Conservation (phyloP, 2,329 filamentous ascomycete species). For the Neofusicoccum sp. region DNA sequence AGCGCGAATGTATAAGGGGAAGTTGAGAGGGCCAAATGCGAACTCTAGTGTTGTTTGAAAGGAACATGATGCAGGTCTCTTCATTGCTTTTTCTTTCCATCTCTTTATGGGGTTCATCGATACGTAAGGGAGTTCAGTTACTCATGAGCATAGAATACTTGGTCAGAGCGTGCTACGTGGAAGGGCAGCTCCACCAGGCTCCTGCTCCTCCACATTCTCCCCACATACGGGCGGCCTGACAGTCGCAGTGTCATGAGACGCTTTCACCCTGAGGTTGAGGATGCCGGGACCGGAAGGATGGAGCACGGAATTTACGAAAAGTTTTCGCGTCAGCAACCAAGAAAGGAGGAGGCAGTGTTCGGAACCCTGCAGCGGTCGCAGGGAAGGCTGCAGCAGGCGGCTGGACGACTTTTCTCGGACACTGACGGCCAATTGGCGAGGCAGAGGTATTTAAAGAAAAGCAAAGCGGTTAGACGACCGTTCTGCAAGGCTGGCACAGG, state of each 20-base stretch:
- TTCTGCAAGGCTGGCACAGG: not conserved
- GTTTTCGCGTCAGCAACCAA: not conserved
- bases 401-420: not conserved
- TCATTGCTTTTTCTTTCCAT: too few relatives aligned
- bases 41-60: too few relatives aligned
- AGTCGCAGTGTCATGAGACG: too few relatives aligned
- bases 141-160: too few relatives aligned
- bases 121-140: too few relatives aligned
- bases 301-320: not conserved
- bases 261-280: too few relatives aligned
- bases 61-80: too few relatives aligned
- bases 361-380: not conserved
- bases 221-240: constrained; percentile 3
- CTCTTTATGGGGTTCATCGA: too few relatives aligned
- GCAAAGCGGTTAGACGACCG: not conserved
- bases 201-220: not conserved
- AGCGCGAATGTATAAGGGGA: too few relatives aligned
- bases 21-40: too few relatives aligned
- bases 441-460: not conserved
- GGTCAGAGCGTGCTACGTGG: not conserved
- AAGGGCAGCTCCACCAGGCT: not conserved
- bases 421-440: not conserved
- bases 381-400: not conserved
- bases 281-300: not conserved
- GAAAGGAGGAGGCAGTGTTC: not conserved